A percentile compares a stretch with the other conserved stretches of the same genome.
Conservation (phyloP, 2,329 filamentous ascomycete species). For the Hypoxylon sp. region DNA sequence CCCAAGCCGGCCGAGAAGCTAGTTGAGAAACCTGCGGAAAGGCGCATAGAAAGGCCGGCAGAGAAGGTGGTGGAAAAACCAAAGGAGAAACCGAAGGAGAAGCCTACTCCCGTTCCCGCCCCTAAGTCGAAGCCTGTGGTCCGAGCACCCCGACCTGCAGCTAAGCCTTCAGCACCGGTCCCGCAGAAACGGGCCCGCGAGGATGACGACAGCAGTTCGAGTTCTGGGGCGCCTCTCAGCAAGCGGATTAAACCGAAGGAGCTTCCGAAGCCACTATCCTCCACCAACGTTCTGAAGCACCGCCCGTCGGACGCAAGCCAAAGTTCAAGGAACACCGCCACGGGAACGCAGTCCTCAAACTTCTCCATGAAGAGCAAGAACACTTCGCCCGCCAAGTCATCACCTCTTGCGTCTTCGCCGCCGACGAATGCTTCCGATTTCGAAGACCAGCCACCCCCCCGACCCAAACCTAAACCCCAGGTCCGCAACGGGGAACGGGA, state of each 20-base stretch:
- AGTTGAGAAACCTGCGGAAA: conserved; percentile 34
- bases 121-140: conserved; percentile 53
- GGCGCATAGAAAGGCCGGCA: conserved; percentile 24
- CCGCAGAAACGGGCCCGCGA: conserved; percentile 66
- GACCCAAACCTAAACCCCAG: conserved; percentile 40
- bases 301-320: conserved; percentile 64
- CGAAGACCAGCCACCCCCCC: conserved; percentile 55
- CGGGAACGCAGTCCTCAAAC: conserved; percentile 55
- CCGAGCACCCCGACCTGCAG: conserved; percentile 45
- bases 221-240: conserved; percentile 68
- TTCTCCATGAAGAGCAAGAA: conserved; percentile 63
- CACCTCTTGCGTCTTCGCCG: conserved; percentile 73
- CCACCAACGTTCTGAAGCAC: conserved; percentile 56
- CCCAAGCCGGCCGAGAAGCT: conserved; percentile 50
- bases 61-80: conserved; percentile 28
- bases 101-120: conserved; percentile 35
- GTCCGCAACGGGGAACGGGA: conserved; percentile 46
- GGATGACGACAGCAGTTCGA: conserved; percentile 69
- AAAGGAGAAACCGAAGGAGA: conserved; percentile 46
- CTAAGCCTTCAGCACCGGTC: conserved; percentile 53
- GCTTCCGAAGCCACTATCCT: conserved; percentile 50
- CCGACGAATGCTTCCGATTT: conserved; percentile 75
- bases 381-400: conserved; percentile 72
- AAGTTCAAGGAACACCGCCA: conserved; percentile 57
- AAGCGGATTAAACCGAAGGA: conserved; percentile 68